Evolutionary conservation across 345 rosid genomes (phyloP), one percentile per base, ranked within the genome.

Genomic region (Rhodamnia argentea): DNA sequence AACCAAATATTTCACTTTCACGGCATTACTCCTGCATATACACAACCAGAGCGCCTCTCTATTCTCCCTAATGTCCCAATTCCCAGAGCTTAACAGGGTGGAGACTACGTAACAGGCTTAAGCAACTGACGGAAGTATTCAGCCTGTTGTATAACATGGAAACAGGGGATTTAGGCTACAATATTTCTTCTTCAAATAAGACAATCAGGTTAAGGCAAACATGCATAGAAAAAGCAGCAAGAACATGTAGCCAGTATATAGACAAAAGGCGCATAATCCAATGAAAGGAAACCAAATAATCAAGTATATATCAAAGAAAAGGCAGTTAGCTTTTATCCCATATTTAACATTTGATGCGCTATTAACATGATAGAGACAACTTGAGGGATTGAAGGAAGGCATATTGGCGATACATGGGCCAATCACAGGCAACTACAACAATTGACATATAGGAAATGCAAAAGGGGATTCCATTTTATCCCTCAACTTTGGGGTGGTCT

Each of bases 61-160:
- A 90, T 90, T 91, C 93, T 89, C 86, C 82, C 90, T 91, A 86
- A 82, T 88, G 29, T 60, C 85, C 60, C 85, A 78, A 57, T 27
- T 82, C 87, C 83, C 59, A 62, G 57, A 84, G 57, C 82, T 85
- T 47, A 56, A 52, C 81, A 83, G 57, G 32, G 83, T 92, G 84
- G 84, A 90, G 90, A 93, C 97, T 96, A 96, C 99, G 97, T 96
- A 50, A 96, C 99, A 87, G 99, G 99, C 86, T 96, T 96, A 85
- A 96, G 98, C 94, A 96, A 93, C 92, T 96, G 99, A 89, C 98
- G 97, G 90, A 96, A 96, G 88, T 96, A 96, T 87, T 95, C 99
- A 52, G 97, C 98, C 99, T 95, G 97, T 83, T 88, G 88, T 29
- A 37, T 12, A 52, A 81, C 56, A 59, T 10, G 4, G 16, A 51